Percentiles rank a stretch among this genome's conserved stretches.
Evolutionary conservation across 495 filamentous ascomycete genomes (phyloP).

Genomic region (Aspergillus sclerotioniger): DNA sequence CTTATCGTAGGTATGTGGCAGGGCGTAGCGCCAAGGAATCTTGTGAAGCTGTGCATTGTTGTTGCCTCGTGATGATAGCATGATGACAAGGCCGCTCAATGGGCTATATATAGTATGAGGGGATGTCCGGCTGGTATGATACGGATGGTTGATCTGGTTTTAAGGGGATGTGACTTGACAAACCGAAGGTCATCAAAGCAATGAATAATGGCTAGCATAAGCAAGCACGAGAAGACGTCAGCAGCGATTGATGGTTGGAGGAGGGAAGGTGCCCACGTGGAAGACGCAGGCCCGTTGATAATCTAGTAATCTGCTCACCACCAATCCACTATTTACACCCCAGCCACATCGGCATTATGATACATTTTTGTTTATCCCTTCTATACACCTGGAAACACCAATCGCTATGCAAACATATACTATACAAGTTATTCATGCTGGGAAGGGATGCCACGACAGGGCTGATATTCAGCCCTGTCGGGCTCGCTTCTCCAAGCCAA

Average conservation of each 20-base stretch:
- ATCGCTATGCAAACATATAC: constrained; percentile 30
- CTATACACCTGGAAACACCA: constrained; percentile 25
- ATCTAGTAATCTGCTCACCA: constrained; percentile 5
- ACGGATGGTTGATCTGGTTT: too few species aligned
- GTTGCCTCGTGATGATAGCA: constrained; percentile 34
- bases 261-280: neutral
- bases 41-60: constrained; percentile 23
- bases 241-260: neutral
- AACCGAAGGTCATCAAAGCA: neutral
- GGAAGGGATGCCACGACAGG: neutral
- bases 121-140: too few species aligned
- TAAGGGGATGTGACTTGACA: too few species aligned
- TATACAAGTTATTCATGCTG: constrained; percentile 16
- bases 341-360: neutral
- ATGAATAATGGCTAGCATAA: too few species aligned
- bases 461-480: neutral
- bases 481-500: constrained; percentile 25
- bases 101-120: neutral
- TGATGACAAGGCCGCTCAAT: constrained; percentile 4
- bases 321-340: neutral
- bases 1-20: constrained; percentile 29
- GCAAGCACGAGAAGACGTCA: too few species aligned
- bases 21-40: constrained; percentile 32
- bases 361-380: constrained; percentile 1
- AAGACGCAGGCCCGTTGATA: neutral